These are phyloP conservation scores for Massariosphaeria phaeospora DNA, from an alignment of 495 filamentous ascomycete species.

Conservation along the genomic window DNA sequence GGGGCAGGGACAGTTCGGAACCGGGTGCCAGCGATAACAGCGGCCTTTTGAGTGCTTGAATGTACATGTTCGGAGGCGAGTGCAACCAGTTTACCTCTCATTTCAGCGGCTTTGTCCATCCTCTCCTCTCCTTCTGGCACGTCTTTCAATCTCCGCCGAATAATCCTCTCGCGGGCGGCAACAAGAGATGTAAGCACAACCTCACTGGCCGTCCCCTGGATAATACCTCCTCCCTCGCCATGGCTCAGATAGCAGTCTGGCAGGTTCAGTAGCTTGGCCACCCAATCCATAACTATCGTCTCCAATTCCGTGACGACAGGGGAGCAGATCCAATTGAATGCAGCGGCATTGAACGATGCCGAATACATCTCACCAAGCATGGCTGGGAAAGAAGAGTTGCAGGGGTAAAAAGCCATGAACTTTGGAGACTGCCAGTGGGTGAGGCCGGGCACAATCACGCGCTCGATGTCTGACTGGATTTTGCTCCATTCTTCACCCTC, in stretches of 20 bases:
- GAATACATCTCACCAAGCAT: conserved; percentile 94
- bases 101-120: conserved; percentile 60
- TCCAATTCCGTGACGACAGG: conserved; percentile 95
- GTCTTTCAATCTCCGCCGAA: conserved; percentile 23
- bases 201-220: conserved; percentile 90
- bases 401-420: conserved; percentile 96
- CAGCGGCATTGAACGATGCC: conserved; percentile 78
- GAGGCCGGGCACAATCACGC: conserved; percentile 86
- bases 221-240: conserved; percentile 80
- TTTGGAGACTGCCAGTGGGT: conserved; percentile 95
- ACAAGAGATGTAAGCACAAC: conserved; percentile 83
- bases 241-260: conserved; percentile 73
- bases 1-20: conserved; percentile 62
- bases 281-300: conserved; percentile 90
- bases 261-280: conserved; percentile 67
- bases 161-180: conserved; percentile 71
- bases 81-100: conserved; percentile 69
- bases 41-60: conserved; percentile 79
- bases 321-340: conserved; percentile 96
- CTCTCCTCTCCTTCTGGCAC: conserved; percentile 49
- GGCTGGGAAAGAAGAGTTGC: conserved; percentile 72
- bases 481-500: conserved; percentile 70
- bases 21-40: conserved; percentile 76
- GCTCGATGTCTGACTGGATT: conserved; percentile 81
- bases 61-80: conserved; percentile 77